A percentile compares a stretch with the other conserved stretches of the same genome.
Conservation (phyloP, 352 stramenopile species). For the Phytophthora megakarya region DNA sequence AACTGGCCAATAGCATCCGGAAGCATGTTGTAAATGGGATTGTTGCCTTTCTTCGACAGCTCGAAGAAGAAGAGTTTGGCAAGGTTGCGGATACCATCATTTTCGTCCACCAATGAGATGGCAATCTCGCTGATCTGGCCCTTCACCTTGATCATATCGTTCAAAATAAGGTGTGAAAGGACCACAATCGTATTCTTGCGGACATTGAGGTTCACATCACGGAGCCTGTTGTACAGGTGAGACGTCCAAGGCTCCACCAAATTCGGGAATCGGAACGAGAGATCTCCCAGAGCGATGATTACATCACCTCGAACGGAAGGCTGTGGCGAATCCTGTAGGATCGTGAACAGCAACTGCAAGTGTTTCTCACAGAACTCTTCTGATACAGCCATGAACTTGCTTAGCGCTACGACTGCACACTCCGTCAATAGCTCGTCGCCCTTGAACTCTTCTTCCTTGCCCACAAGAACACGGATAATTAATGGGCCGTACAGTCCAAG, state of each 20-base stretch:
- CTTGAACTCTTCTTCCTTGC: constrained; percentile 60
- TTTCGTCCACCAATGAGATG: constrained; percentile 94
- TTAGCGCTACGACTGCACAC: constrained; percentile 94
- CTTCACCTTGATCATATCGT: constrained; percentile 99
- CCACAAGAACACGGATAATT: constrained; percentile 86
- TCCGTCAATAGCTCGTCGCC: constrained; percentile 87
- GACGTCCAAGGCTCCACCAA: constrained; percentile 98
- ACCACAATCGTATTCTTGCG: constrained; percentile 97
- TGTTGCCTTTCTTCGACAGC: constrained; percentile 95
- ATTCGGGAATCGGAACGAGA: constrained; percentile 98
- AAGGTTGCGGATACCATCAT: constrained; percentile 92
- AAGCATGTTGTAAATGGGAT: constrained; percentile 99
- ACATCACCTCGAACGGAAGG: constrained; percentile 93
- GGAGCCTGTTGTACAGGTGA: constrained; percentile 94
- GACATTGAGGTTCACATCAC: constrained; percentile 91
- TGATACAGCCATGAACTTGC: constrained; percentile 98
- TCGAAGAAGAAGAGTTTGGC: constrained; percentile 97
- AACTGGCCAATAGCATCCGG: constrained; percentile 96
- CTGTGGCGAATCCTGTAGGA: constrained; percentile 76
- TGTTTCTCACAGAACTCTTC: constrained; percentile 95
- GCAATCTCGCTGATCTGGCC: constrained; percentile 95
- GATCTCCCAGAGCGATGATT: constrained; percentile 96
- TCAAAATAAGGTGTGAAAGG: constrained; percentile 98
- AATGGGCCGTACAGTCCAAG: constrained; percentile 92
- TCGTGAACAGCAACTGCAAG: constrained; percentile 95